Evolutionary conservation across 2,329 filamentous ascomycete genomes (phyloP).

Genomic region (Venturia pyrina): DNA sequence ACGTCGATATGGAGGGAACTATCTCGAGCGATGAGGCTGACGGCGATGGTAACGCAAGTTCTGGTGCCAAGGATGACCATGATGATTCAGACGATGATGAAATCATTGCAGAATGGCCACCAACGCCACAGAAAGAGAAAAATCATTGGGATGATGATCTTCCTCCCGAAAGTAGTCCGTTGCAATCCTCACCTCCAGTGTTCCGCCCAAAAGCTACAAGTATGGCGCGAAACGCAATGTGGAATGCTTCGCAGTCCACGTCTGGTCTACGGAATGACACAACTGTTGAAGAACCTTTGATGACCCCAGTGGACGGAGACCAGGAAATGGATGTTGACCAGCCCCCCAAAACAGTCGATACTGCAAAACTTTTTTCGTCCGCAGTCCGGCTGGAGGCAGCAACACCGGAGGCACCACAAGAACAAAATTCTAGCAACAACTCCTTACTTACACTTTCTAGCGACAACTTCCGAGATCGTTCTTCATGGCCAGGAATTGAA

Average conservation of each 20-base stretch:
- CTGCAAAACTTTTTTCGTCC: neutral
- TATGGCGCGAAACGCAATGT: neutral
- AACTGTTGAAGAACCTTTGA: neutral
- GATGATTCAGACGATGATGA: neutral
- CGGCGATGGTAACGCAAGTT: neutral
- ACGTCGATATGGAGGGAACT: neutral
- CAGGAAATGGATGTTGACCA: neutral
- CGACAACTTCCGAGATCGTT: neutral
- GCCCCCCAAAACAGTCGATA: neutral
- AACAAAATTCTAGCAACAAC: neutral
- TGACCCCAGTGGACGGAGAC: neutral
- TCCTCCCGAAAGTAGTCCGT: constrained; percentile 3
- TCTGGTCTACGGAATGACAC: neutral
- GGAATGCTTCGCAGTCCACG: neutral
- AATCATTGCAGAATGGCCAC: neutral
- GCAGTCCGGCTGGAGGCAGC: neutral
- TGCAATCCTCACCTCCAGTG: neutral
- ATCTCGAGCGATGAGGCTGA: neutral
- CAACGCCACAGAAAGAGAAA: neutral
- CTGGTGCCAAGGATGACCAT: neutral
- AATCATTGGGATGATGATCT: neutral
- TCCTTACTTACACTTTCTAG: neutral
- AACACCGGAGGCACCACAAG: neutral
- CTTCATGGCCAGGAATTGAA: neutral
- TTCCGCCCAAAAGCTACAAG: neutral